Percentiles rank a stretch among this genome's conserved stretches.
These are phyloP conservation scores for Daedaleopsis sinensis DNA, from an alignment of 768 basidiomycete species.

Conservation along the genomic window DNA sequence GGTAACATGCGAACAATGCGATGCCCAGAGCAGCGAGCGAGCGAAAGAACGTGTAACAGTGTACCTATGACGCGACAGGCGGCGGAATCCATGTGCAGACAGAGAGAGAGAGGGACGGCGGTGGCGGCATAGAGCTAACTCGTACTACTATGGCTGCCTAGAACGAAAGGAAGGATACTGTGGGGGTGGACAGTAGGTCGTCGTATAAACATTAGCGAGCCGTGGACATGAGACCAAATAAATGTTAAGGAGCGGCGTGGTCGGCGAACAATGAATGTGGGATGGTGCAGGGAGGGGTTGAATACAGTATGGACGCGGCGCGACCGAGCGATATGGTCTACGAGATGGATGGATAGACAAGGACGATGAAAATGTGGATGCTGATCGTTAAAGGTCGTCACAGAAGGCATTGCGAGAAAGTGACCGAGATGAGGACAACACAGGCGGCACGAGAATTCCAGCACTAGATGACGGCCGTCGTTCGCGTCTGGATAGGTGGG, in stretches of 20 bases:
- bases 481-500: slow-evolving; percentile 44
- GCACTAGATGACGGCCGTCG: slow-evolving; percentile 24
- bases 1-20: slow-evolving; percentile 13
- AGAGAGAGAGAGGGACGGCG: background rate
- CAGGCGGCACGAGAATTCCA: background rate
- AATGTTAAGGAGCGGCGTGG: slow-evolving; percentile 9
- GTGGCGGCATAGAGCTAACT: background rate
- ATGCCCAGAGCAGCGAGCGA: slow-evolving; percentile 23
- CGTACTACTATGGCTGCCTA: slow-evolving; percentile 4
- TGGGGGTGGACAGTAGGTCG: background rate
- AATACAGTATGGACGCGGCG: background rate
- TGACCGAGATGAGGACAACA: background rate
- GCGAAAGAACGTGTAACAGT: background rate
- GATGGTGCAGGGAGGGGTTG: background rate
- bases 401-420: background rate
- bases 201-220: slow-evolving; percentile 15
- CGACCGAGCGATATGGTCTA: slow-evolving; percentile 7
- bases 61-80: slow-evolving; percentile 12
- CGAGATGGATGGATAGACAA: background rate
- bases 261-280: background rate
- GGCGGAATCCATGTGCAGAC: slow-evolving; percentile 8
- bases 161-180: background rate
- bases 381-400: slow-evolving; percentile 16
- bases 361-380: slow-evolving; percentile 2
- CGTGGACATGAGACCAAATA: slow-evolving; percentile 4